These are phyloP conservation scores for Cryptococcus sp. DNA, from an alignment of 1,284 basidiomycete species.

Conservation along the genomic window DNA sequence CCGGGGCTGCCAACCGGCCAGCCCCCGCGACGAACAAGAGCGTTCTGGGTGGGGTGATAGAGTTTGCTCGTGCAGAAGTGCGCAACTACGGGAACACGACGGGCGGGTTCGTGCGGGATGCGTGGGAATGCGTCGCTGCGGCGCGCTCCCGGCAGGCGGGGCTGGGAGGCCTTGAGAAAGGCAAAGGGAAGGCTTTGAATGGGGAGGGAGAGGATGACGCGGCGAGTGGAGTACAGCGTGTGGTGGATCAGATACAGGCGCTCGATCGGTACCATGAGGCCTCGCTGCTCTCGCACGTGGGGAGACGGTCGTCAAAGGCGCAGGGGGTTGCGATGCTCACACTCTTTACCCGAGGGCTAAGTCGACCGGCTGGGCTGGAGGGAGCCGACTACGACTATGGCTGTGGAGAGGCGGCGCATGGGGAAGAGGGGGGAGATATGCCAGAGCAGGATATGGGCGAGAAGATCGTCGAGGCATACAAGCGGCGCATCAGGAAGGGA, in stretches of 20 bases:
- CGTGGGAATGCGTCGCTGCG: constrained; percentile 52
- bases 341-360: constrained; percentile 78
- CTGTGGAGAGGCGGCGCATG: constrained; percentile 9
- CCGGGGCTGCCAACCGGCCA: neutral
- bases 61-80: constrained; percentile 47
- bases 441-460: constrained; percentile 17
- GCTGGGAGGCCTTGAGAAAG: neutral
- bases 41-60: constrained; percentile 10
- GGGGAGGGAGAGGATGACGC: constrained; percentile 9
- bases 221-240: constrained; percentile 4
- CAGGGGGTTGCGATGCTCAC: constrained; percentile 93
- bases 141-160: neutral
- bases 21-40: neutral
- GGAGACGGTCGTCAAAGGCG: constrained; percentile 77
- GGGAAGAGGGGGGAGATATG: constrained; percentile 16
- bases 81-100: constrained; percentile 68
- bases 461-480: constrained; percentile 62
- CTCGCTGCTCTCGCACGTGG: constrained; percentile 84
- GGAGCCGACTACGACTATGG: constrained; percentile 5
- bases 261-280: constrained; percentile 78
- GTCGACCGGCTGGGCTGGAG: constrained; percentile 51
- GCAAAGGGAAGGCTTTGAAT: neutral
- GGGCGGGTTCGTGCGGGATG: constrained; percentile 70
- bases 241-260: constrained; percentile 49
- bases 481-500: constrained; percentile 62